Evolutionary conservation across 1,284 basidiomycete genomes (phyloP).

Genomic region (Leccinum fuscescens): DNA sequence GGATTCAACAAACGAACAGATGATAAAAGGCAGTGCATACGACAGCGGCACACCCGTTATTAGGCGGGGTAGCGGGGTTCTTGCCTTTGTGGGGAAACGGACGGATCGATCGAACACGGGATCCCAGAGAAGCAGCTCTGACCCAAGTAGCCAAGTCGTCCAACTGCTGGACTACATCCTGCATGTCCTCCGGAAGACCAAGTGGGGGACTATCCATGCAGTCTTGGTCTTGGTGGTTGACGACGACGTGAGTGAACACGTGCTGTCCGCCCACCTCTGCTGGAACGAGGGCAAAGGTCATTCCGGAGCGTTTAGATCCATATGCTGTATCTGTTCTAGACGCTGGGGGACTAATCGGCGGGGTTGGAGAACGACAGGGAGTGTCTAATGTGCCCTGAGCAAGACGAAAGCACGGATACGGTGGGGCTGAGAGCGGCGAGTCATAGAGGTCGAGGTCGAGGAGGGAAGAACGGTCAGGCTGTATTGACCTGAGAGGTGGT

Average conservation of each 20-base stretch:
- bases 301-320: constrained; percentile 18
- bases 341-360: constrained; percentile 20
- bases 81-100: not conserved
- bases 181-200: constrained; percentile 32
- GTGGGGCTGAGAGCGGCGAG: too few relatives aligned
- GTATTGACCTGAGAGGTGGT: constrained; percentile 18
- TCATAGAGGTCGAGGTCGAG: constrained; percentile 4
- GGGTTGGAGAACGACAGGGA: constrained; percentile 12
- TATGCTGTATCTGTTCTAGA: not conserved
- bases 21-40: constrained; percentile 15
- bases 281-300: constrained; percentile 20
- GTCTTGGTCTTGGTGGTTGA: constrained; percentile 1
- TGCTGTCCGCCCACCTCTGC: constrained; percentile 12
- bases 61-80: not conserved
- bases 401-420: not conserved
- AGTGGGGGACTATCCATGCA: not conserved
- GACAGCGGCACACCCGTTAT: not conserved
- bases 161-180: constrained; percentile 26
- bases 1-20: not conserved
- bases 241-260: constrained; percentile 18
- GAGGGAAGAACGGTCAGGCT: not conserved
- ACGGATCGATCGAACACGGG: constrained; percentile 3
- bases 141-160: constrained; percentile 33
- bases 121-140: constrained; percentile 21
- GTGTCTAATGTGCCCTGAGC: not conserved